phyloP scores from a whole-genome alignment of 352 stramenopile genomes.

The Phytophthora idaei region DNA sequence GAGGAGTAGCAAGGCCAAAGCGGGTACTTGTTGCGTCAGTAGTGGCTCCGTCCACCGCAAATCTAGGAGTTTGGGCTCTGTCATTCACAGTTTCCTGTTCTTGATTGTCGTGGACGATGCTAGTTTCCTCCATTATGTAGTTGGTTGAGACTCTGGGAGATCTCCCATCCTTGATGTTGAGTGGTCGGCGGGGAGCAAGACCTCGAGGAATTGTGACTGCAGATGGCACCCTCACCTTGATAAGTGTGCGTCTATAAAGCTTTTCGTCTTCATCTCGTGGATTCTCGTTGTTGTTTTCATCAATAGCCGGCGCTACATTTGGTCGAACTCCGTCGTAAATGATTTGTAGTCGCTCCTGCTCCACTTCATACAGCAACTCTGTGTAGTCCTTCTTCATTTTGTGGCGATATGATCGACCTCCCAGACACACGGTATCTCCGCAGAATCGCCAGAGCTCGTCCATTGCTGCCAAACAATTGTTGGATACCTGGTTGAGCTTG shows the following conservation, averaged over 20 bases:
- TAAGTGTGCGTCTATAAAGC: constrained; percentile 12
- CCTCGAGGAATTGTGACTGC: constrained; percentile 1
- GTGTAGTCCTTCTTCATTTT: constrained; percentile 86
- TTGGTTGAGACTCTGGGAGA: constrained; percentile 4
- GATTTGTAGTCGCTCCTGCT: constrained; percentile 66
- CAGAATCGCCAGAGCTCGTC: constrained; percentile 53
- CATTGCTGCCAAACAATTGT: constrained; percentile 52
- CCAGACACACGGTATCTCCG: constrained; percentile 48
- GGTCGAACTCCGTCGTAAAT: constrained; percentile 51
- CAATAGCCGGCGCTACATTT: constrained; percentile 20
- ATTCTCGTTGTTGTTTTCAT: constrained; percentile 6
- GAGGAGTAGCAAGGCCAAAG: constrained; percentile 40
- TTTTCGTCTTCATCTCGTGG: constrained; percentile 10
- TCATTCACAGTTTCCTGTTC: background rate
- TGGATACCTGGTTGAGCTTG: constrained; percentile 55
- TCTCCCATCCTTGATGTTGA: constrained; percentile 8
- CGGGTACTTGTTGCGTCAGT: constrained; percentile 18
- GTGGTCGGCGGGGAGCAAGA: constrained; percentile 17
- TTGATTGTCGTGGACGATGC: constrained; percentile 20
- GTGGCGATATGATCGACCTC: constrained; percentile 52
- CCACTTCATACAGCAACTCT: constrained; percentile 71
- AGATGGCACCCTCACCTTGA: constrained; percentile 24
- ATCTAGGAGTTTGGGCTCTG: background rate
- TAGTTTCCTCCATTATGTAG: background rate
- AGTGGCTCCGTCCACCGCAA: constrained; percentile 17